A percentile compares a stretch with the other conserved stretches of the same genome.
Evolutionary conservation across 2,329 filamentous ascomycete genomes (phyloP).

Genomic region (Calycina herbarum): DNA sequence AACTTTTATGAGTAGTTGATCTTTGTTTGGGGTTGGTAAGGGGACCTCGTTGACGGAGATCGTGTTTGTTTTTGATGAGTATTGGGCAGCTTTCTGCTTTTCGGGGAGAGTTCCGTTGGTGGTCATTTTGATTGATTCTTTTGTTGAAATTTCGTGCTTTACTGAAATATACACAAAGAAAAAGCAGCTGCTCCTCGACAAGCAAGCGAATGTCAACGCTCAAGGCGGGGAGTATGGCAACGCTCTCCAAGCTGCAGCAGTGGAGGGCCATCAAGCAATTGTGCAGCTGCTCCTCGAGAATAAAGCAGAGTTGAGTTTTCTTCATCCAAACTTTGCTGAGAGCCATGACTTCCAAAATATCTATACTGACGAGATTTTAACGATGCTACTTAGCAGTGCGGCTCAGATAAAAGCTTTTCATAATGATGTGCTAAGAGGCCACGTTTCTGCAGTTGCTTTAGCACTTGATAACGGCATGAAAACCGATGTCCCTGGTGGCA

Average conservation of each 20-base stretch:
- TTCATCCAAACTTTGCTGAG: neutral
- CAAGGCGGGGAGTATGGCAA: no score
- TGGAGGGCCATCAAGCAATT: no score
- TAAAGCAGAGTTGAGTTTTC: neutral
- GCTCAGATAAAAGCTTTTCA: neutral
- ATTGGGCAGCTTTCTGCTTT: slow-evolving; percentile 13
- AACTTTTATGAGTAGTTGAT: slow-evolving; percentile 44
- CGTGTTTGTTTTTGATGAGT: slow-evolving; percentile 9
- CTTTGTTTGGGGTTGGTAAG: slow-evolving; percentile 43
- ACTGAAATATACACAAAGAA: no score
- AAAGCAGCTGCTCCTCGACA: no score
- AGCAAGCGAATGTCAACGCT: no score
- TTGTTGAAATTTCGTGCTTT: neutral
- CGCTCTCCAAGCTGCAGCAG: no score
- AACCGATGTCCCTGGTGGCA: neutral
- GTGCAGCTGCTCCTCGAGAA: no score
- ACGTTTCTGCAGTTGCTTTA: neutral
- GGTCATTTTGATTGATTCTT: neutral
- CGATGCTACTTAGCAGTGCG: neutral
- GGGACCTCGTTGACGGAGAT: slow-evolving; percentile 38
- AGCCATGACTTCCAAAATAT: neutral
- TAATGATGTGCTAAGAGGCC: neutral
- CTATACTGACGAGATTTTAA: neutral
- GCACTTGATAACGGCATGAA: neutral
- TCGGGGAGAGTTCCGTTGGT: slow-evolving; percentile 13